Percentiles rank a stretch among this genome's conserved stretches.
These are phyloP conservation scores for Sphaceloma murrayae DNA, from an alignment of 2,329 filamentous ascomycete species.

Conservation along the genomic window DNA sequence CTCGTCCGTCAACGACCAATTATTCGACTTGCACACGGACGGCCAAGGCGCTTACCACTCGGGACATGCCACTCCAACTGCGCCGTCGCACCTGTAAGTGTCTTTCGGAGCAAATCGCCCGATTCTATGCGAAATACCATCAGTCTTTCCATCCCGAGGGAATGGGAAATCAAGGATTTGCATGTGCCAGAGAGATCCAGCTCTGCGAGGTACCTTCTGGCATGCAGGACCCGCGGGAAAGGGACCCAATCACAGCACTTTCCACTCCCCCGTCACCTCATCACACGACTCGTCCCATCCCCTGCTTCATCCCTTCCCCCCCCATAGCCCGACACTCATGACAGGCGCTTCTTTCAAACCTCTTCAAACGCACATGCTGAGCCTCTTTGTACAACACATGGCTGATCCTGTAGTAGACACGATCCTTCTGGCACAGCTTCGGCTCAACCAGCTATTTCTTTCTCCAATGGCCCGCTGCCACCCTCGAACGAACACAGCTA, in stretches of 20 bases:
- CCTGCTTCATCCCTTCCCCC: not conserved
- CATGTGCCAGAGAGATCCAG: no score
- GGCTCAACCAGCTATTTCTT: not conserved
- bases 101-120: no score
- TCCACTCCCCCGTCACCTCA: not conserved
- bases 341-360: slow-evolving; percentile 1
- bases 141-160: not conserved
- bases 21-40: no score
- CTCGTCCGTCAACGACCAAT: not conserved
- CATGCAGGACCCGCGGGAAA: not conserved
- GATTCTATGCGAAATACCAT: no score
- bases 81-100: not conserved
- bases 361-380: not conserved
- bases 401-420: not conserved
- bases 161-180: not conserved
- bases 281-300: not conserved
- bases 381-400: not conserved
- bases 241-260: not conserved
- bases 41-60: no score
- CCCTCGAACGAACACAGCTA: not conserved
- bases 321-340: slow-evolving; percentile 1
- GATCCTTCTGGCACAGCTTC: not conserved
- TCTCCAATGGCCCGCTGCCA: not conserved
- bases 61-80: not conserved
- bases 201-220: no score